A percentile compares a stretch with the other conserved stretches of the same genome.
Conservation (phyloP, 495 filamentous ascomycete species). For the Xylaria venustula region DNA sequence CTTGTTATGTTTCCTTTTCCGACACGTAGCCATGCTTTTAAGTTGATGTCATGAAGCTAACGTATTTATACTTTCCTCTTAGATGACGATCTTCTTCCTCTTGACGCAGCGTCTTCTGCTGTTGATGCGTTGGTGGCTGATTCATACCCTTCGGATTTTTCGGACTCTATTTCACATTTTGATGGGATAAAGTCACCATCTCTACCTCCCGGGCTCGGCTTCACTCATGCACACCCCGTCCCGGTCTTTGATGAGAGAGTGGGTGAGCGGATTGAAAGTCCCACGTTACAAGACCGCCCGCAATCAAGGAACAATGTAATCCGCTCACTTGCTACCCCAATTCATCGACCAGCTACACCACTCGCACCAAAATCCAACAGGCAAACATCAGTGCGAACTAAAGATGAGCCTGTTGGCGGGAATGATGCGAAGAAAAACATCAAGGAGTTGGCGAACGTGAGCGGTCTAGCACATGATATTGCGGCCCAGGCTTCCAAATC, state of each 20-base stretch:
- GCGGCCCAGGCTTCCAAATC: slow-evolving; percentile 40
- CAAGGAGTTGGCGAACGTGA: slow-evolving; percentile 44
- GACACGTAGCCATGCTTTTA: slow-evolving; percentile 24
- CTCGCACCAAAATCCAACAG: slow-evolving; percentile 13
- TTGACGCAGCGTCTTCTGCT: slow-evolving; percentile 52
- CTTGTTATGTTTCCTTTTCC: slow-evolving; percentile 17
- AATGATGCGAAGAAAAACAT: slow-evolving; percentile 48
- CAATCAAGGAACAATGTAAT: slow-evolving; percentile 6
- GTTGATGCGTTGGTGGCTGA: slow-evolving; percentile 59
- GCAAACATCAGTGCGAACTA: slow-evolving; percentile 15
- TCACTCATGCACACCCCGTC: slow-evolving; percentile 54
- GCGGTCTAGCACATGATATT: slow-evolving; percentile 47
- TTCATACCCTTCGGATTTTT: slow-evolving; percentile 31
- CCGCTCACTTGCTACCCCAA: slow-evolving; percentile 12
- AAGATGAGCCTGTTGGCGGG: slow-evolving; percentile 22
- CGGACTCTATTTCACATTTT: slow-evolving; percentile 46
- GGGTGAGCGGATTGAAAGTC: slow-evolving; percentile 18
- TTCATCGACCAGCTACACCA: slow-evolving; percentile 27
- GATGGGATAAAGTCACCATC: slow-evolving; percentile 50
- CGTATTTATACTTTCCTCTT: slow-evolving; percentile 23
- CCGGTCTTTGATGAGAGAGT: slow-evolving; percentile 5
- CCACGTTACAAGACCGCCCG: slow-evolving; percentile 11
- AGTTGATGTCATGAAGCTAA: slow-evolving; percentile 35
- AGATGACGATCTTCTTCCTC: slow-evolving; percentile 50
- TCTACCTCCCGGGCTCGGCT: slow-evolving; percentile 65